phyloP scores from a whole-genome alignment of 1,284 basidiomycete genomes.

The Apiotrichum montevideense region DNA sequence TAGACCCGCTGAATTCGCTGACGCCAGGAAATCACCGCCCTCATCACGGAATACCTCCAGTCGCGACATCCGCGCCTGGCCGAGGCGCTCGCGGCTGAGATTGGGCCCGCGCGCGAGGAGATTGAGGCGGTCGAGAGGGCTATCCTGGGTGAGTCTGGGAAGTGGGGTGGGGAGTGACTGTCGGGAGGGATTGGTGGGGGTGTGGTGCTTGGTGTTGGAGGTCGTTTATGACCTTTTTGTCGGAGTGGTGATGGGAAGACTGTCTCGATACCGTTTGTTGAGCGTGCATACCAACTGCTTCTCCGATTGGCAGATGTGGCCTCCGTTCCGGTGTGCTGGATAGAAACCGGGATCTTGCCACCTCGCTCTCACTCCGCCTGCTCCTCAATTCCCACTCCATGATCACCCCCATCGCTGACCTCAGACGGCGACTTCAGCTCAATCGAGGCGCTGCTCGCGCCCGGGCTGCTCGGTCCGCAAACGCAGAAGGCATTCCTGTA shows the following conservation, averaged over 20 bases:
- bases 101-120: constrained; percentile 40
- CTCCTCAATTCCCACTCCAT: no score
- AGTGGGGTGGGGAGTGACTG: not conserved
- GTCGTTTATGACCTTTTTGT: no score
- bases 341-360: no score
- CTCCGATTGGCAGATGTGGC: no score
- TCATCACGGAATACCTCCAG: constrained; percentile 49
- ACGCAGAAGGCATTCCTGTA: constrained; percentile 51
- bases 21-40: constrained; percentile 38
- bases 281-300: no score
- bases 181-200: no score
- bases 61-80: constrained; percentile 43
- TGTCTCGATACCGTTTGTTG: no score
- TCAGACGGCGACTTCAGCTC: constrained; percentile 50
- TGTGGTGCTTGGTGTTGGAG: no score
- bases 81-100: constrained; percentile 45
- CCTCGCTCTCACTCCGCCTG: no score
- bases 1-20: not conserved
- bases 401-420: not conserved
- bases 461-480: constrained; percentile 44
- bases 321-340: no score
- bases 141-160: constrained; percentile 35
- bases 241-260: no score
- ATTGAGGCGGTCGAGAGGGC: constrained; percentile 47
- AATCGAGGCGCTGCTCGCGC: constrained; percentile 45